These are phyloP conservation scores for Clonostachys solani DNA, from an alignment of 2,329 filamentous ascomycete species.

Conservation along the genomic window DNA sequence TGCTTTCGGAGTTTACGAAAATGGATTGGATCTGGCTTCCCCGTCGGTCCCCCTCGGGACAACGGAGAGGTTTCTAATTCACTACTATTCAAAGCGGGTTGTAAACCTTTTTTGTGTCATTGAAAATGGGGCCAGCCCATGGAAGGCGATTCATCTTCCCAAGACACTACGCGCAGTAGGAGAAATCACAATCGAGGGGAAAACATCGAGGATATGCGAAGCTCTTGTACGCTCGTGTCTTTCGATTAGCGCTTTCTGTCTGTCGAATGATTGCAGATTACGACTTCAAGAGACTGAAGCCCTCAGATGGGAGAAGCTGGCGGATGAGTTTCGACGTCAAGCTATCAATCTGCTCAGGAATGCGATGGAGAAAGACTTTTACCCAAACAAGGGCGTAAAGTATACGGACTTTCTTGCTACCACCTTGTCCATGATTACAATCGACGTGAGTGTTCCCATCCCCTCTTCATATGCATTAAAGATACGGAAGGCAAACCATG, in stretches of 20 bases:
- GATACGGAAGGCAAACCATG: not conserved
- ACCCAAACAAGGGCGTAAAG: constrained; percentile 6
- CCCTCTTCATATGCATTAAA: not conserved
- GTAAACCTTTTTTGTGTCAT: constrained; percentile 17
- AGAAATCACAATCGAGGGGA: constrained; percentile 11
- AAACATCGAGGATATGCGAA: constrained; percentile 11
- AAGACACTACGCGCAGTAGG: constrained; percentile 13
- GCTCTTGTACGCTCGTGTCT: constrained; percentile 13
- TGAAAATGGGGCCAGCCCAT: constrained; percentile 15
- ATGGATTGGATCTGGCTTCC: not conserved
- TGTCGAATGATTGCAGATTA: constrained; percentile 12
- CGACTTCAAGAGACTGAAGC: constrained; percentile 4
- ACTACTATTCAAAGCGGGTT: constrained; percentile 13
- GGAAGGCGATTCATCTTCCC: constrained; percentile 16
- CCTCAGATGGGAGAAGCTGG: constrained; percentile 7
- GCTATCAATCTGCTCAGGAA: constrained; percentile 13
- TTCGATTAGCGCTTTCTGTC: constrained; percentile 14
- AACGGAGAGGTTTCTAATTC: constrained; percentile 13
- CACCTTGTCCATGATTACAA: constrained; percentile 18
- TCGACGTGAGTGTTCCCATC: constrained; percentile 8
- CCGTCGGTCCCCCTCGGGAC: constrained; percentile 2
- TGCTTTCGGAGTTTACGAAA: not conserved
- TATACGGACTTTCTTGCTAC: constrained; percentile 18
- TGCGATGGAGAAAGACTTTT: constrained; percentile 9
- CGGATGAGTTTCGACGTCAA: constrained; percentile 5